A percentile compares a stretch with the other conserved stretches of the same genome.
Evolutionary conservation across 2,329 filamentous ascomycete species (phyloP).

Genomic region (Hypocrella siamensis): DNA sequence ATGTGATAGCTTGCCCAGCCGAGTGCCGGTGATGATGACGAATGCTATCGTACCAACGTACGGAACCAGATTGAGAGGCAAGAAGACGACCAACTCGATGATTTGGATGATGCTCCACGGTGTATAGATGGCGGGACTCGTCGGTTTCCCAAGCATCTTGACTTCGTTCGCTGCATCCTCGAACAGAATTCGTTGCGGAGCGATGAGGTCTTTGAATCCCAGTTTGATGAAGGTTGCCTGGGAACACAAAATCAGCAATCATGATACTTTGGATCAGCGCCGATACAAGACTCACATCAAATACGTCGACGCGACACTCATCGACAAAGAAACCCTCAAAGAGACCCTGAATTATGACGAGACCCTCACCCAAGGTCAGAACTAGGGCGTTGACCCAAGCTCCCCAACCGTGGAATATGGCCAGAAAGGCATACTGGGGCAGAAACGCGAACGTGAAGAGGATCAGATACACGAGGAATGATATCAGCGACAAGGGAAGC

Average conservation of each 20-base stretch:
- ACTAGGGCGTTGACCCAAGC: slow-evolving; percentile 88
- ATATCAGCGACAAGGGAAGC: slow-evolving; percentile 68
- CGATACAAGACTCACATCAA: slow-evolving; percentile 45
- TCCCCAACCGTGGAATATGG: slow-evolving; percentile 71
- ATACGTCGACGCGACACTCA: slow-evolving; percentile 63
- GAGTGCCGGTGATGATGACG: slow-evolving; percentile 72
- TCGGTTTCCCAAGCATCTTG: slow-evolving; percentile 70
- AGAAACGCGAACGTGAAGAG: slow-evolving; percentile 82
- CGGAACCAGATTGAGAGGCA: slow-evolving; percentile 79
- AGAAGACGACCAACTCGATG: slow-evolving; percentile 60
- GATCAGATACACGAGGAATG: slow-evolving; percentile 65
- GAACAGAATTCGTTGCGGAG: slow-evolving; percentile 48
- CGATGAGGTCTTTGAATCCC: slow-evolving; percentile 53
- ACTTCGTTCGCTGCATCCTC: slow-evolving; percentile 56
- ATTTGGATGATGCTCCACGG: slow-evolving; percentile 90
- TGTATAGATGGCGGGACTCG: slow-evolving; percentile 59
- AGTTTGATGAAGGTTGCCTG: slow-evolving; percentile 60
- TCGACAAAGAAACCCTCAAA: slow-evolving; percentile 76
- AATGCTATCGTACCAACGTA: slow-evolving; percentile 73
- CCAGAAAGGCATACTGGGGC: slow-evolving; percentile 76
- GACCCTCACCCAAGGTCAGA: slow-evolving; percentile 68
- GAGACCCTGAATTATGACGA: slow-evolving; percentile 52
- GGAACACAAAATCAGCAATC: no score
- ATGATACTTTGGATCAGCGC: not conserved
- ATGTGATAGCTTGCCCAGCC: slow-evolving; percentile 77